These are phyloP conservation scores for Styphnolobium japonicum DNA, from an alignment of 306 rosid species.

Conservation along the genomic window DNA sequence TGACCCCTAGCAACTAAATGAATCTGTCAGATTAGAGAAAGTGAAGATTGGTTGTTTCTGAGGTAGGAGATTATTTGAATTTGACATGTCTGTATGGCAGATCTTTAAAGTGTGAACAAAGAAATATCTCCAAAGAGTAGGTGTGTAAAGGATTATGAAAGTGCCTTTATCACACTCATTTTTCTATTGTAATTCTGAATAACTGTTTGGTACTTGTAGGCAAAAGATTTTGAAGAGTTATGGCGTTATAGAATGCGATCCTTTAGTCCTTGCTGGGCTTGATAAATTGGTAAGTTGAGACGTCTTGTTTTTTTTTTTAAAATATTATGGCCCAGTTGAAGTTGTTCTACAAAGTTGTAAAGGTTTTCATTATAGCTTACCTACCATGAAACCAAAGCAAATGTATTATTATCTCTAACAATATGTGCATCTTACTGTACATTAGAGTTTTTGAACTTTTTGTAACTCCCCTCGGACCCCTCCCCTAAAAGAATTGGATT, in stretches of 20 bases:
- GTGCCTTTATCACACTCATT: background rate
- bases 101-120: background rate
- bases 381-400: background rate
- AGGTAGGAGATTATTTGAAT: background rate
- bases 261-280: slow-evolving; percentile 67
- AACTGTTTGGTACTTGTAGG: slow-evolving; percentile 49
- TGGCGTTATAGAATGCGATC: slow-evolving; percentile 77
- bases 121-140: background rate
- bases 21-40: background rate
- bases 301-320: background rate
- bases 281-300: slow-evolving; percentile 65
- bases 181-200: slow-evolving; percentile 1
- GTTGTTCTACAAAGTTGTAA: background rate
- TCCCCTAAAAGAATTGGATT: background rate
- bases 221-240: slow-evolving; percentile 69
- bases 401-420: slow-evolving; percentile 3
- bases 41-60: slow-evolving; percentile 11
- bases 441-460: background rate
- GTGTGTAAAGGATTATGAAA: background rate
- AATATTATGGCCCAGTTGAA: background rate
- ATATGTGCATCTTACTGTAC: background rate
- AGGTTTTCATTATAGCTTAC: background rate
- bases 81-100: background rate
- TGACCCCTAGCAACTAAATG: slow-evolving; percentile 10
- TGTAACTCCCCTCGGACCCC: background rate